Evolutionary conservation across 2,329 filamentous ascomycete genomes (phyloP).

Genomic region (Magnaporthiopsis incrustans): DNA sequence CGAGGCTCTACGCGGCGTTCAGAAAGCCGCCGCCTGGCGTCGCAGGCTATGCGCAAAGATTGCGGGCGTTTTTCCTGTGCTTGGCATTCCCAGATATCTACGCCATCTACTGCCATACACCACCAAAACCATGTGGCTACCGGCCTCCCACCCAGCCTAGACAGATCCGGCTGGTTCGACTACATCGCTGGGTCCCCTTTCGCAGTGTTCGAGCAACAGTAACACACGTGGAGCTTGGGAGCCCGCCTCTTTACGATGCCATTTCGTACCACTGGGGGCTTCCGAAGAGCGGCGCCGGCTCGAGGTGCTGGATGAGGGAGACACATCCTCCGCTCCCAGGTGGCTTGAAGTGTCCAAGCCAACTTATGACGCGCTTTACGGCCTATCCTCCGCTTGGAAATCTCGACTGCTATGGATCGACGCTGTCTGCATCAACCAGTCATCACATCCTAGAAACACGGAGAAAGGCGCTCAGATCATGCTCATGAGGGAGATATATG

Average conservation of each 20-base stretch:
- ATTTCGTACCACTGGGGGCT: conserved; percentile 1
- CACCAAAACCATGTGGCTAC: not conserved
- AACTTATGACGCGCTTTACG: not conserved
- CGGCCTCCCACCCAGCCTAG: not conserved
- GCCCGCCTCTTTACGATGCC: not conserved
- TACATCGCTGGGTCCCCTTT: not conserved
- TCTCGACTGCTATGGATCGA: not conserved
- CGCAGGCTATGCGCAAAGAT: too few relatives aligned
- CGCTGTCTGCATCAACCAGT: not conserved
- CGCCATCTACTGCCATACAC: too few relatives aligned
- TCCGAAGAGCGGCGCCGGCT: not conserved
- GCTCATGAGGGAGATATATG: not conserved
- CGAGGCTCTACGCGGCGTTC: too few relatives aligned
- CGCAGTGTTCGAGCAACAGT: not conserved
- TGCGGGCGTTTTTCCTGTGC: too few relatives aligned
- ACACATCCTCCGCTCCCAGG: too few relatives aligned
- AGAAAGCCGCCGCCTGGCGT: too few relatives aligned
- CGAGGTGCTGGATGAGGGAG: not conserved
- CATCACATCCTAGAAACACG: not conserved
- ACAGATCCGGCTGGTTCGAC: not conserved
- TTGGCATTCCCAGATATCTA: too few relatives aligned
- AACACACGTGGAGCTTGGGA: not conserved
- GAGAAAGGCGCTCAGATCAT: not conserved
- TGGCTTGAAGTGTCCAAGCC: not conserved
- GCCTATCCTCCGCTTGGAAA: not conserved